Percentiles rank a stretch among this genome's conserved stretches.
phyloP scores from a whole-genome alignment of 768 basidiomycete species.

The Rhodotorula kratochvilovae region DNA sequence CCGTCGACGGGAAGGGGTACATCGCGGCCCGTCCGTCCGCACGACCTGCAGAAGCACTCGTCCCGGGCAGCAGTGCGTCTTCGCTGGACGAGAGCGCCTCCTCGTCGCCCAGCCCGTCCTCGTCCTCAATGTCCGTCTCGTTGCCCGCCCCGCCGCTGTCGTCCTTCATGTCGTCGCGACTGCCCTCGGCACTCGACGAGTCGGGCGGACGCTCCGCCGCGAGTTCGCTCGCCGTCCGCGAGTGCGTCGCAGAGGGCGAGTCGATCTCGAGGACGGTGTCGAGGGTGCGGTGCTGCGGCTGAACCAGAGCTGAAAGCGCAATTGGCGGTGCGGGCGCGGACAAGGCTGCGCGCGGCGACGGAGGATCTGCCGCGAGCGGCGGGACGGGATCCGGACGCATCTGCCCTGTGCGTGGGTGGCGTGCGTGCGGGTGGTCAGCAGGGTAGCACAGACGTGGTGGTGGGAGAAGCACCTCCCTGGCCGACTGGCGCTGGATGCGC shows the following conservation, averaged over 20 bases:
- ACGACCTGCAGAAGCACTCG: too few species aligned
- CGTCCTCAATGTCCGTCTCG: conserved; percentile 28
- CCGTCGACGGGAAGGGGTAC: conserved; percentile 22
- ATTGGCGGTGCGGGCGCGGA: neutral
- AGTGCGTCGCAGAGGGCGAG: too few species aligned
- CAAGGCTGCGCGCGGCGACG: too few species aligned
- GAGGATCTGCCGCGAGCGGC: too few species aligned
- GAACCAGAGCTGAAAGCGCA: too few species aligned
- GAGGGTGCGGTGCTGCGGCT: too few species aligned
- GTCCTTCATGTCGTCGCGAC: neutral
- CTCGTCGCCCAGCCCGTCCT: conserved; percentile 6
- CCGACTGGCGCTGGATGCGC: too few species aligned
- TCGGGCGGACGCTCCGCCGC: neutral
- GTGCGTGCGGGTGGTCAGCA: too few species aligned
- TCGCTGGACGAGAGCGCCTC: neutral
- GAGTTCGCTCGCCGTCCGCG: too few species aligned
- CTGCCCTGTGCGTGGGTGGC: neutral
- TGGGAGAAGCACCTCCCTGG: too few species aligned
- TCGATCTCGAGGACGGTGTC: neutral
- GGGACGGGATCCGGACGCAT: neutral
- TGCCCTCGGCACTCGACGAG: neutral
- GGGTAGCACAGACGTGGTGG: too few species aligned
- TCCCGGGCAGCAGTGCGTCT: too few species aligned
- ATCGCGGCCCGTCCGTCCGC: conserved; percentile 19
- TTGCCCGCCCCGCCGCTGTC: conserved; percentile 11